Conservation (phyloP, 768 basidiomycete genomes). For the Termitomyces sp. region DNA sequence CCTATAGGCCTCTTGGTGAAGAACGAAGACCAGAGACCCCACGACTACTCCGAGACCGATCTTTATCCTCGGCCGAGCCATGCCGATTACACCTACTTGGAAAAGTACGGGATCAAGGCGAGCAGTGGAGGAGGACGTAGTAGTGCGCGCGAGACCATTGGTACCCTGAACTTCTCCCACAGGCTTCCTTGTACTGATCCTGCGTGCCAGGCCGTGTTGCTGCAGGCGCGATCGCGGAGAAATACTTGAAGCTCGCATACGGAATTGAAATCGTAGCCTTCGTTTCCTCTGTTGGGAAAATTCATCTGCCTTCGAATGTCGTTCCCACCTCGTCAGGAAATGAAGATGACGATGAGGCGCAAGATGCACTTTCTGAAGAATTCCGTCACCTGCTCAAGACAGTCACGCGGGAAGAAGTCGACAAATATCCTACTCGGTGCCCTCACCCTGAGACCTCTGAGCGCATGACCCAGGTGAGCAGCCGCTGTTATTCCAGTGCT, state of each 20-base stretch:
- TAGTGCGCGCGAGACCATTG: conserved; percentile 96
- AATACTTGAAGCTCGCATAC: conserved; percentile 82
- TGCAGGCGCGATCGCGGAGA: conserved; percentile 97
- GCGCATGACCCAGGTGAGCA: conserved; percentile 79
- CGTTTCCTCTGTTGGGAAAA: conserved; percentile 93
- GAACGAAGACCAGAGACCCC: conserved; percentile 97
- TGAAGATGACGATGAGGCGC: conserved; percentile 58
- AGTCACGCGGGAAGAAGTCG: conserved; percentile 85
- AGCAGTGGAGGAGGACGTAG: conserved; percentile 95
- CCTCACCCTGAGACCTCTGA: conserved; percentile 88
- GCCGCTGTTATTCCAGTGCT: background rate
- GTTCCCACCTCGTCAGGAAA: conserved; percentile 39
- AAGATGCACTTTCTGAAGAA: conserved; percentile 80
- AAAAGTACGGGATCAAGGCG: conserved; percentile 97
- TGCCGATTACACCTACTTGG: conserved; percentile 96
- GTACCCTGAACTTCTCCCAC: conserved; percentile 35
- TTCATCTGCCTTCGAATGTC: conserved; percentile 66
- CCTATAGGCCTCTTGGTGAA: conserved; percentile 96
- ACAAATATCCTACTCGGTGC: conserved; percentile 83
- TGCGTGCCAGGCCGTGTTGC: conserved; percentile 78
- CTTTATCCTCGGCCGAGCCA: conserved; percentile 96
- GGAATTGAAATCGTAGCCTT: conserved; percentile 97
- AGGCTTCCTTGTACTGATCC: conserved; percentile 4
- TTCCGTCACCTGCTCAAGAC: conserved; percentile 77
- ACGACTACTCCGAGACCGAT: conserved; percentile 98